phyloP scores from a whole-genome alignment of 768 basidiomycete genomes.

The Tephrocybe sp. region DNA sequence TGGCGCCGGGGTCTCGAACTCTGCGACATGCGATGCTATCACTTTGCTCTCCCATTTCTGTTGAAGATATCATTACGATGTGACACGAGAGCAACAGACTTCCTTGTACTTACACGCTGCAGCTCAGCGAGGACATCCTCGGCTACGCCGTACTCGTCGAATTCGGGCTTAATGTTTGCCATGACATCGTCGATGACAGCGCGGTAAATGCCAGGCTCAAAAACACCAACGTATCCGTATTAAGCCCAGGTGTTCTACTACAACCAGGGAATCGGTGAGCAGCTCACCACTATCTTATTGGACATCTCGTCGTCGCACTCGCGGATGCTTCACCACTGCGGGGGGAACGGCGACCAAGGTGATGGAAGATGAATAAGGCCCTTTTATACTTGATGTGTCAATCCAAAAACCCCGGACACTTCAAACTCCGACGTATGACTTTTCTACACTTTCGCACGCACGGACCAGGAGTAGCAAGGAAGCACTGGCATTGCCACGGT shows the following conservation, averaged over 20 bases:
- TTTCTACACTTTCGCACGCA: slow-evolving; percentile 38
- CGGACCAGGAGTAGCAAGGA: no score
- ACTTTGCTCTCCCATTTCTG: slow-evolving; percentile 98
- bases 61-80: slow-evolving; percentile 13
- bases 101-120: slow-evolving; percentile 69
- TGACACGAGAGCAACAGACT: slow-evolving; percentile 6
- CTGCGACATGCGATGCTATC: slow-evolving; percentile 91
- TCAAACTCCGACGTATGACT: slow-evolving; percentile 44
- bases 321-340: slow-evolving; percentile 36
- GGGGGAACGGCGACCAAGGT: slow-evolving; percentile 39
- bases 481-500: no score
- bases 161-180: slow-evolving; percentile 82
- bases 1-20: slow-evolving; percentile 68
- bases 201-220: slow-evolving; percentile 91
- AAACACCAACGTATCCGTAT: slow-evolving; percentile 43
- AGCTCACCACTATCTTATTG: slow-evolving; percentile 98
- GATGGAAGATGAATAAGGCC: slow-evolving; percentile 39
- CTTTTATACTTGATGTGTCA: slow-evolving; percentile 54
- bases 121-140: slow-evolving; percentile 89
- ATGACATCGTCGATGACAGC: slow-evolving; percentile 97
- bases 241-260: slow-evolving; percentile 59
- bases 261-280: slow-evolving; percentile 58
- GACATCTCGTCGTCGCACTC: slow-evolving; percentile 59
- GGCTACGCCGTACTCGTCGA: slow-evolving; percentile 94
- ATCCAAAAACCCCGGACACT: slow-evolving; percentile 37